Conservation (phyloP, 106 monocot species). For the Dendrobium catenatum region DNA sequence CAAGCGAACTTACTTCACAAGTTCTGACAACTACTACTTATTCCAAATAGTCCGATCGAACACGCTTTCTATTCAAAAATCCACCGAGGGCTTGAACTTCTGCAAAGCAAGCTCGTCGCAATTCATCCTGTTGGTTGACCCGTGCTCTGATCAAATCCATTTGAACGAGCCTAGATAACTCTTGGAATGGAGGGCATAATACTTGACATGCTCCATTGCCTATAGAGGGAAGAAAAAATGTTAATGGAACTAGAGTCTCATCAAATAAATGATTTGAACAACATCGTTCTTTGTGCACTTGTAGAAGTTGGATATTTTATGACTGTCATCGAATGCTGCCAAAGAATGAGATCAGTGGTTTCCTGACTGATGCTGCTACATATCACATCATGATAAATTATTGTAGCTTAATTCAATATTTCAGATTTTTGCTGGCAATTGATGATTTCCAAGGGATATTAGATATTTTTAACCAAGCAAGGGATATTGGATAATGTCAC, state of each 20-base stretch:
- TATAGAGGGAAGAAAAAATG: constrained; percentile 49
- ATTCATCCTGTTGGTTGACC: too few species aligned
- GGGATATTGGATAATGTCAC: too few species aligned
- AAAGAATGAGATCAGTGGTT: constrained; percentile 42
- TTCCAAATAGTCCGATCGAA: too few species aligned
- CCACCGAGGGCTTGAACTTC: too few species aligned
- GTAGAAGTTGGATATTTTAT: constrained; percentile 61
- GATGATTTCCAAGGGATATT: constrained; percentile 53
- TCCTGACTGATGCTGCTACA: constrained; percentile 52
- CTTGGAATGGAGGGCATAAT: constrained; percentile 92
- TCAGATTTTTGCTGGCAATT: constrained; percentile 45
- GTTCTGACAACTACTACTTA: too few species aligned
- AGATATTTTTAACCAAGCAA: constrained; percentile 33
- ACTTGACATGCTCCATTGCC: constrained; percentile 58
- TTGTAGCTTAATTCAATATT: constrained; percentile 43
- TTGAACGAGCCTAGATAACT: constrained; percentile 11
- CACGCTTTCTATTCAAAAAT: too few species aligned
- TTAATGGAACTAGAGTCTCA: constrained; percentile 26
- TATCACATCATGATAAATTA: constrained; percentile 89
- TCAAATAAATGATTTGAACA: constrained; percentile 43
- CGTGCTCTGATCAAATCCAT: too few species aligned
- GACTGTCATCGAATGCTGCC: constrained; percentile 51
- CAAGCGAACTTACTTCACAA: too few species aligned
- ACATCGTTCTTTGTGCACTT: constrained; percentile 56
- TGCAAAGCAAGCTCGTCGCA: too few species aligned